Percentiles rank a stretch among this genome's conserved stretches.
phyloP scores from a whole-genome alignment of 257 asterid species.

The Solanum tarapatanum region DNA sequence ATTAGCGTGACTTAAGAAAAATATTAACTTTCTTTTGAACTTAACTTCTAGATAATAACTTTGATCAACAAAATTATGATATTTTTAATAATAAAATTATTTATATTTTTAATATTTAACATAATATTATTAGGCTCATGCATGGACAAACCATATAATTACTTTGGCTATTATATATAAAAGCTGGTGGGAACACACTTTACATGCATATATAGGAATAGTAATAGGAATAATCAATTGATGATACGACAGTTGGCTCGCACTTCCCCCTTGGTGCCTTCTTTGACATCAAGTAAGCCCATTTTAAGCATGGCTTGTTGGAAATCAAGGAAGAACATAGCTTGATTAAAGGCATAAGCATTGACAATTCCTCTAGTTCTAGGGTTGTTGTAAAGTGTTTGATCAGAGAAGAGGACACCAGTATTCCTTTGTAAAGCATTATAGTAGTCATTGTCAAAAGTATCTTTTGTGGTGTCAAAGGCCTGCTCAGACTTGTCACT shows the following conservation, averaged over 20 bases:
- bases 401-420: slow-evolving; percentile 79
- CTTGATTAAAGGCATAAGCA: slow-evolving; percentile 57
- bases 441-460: slow-evolving; percentile 61
- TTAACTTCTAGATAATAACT: too few species aligned
- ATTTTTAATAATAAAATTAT: too few species aligned
- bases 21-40: too few species aligned
- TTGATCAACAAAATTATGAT: too few species aligned
- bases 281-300: slow-evolving; percentile 66
- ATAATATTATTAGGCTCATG: background rate
- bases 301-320: slow-evolving; percentile 71
- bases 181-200: background rate
- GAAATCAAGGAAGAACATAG: slow-evolving; percentile 75
- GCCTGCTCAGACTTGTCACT: slow-evolving; percentile 53
- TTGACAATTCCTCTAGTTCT: slow-evolving; percentile 51
- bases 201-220: background rate
- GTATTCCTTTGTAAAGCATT: slow-evolving; percentile 37
- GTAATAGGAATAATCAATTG: slow-evolving; percentile 12
- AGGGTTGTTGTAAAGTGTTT: slow-evolving; percentile 43
- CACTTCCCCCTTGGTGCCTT: slow-evolving; percentile 60
- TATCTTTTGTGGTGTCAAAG: slow-evolving; percentile 44
- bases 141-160: background rate
- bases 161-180: background rate
- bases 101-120: too few species aligned
- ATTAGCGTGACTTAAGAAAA: too few species aligned
- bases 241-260: slow-evolving; percentile 40